Base-by-base conservation (phyloP, 495 filamentous ascomycete species). In the Chaetomium cochliodes region DNA sequence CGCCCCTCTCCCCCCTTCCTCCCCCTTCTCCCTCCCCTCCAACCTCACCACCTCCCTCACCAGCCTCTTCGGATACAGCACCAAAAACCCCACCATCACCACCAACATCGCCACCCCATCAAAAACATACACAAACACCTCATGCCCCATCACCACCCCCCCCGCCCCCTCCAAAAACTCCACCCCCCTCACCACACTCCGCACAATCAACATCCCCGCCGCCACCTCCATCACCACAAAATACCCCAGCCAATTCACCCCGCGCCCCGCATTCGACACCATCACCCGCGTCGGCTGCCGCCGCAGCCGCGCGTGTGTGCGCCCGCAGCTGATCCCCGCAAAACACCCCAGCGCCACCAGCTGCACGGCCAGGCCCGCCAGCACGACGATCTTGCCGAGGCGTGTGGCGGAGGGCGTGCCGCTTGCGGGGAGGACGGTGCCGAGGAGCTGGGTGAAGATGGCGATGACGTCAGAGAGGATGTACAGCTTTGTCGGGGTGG, bases 81-180 rank as follows among this genome's bases (percentile, higher is more conserved):
- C 23, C 41, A 59, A 33, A 22, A 59, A 59, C 25, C 41, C 57
- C 42, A 59, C 41, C 57, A 47, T 49, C 8, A 59, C 41, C 8
- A 49, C 25, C 57, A 59, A 22, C 57, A 59, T 59, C 16, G 57
- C 41, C 41, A 59, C 57, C 57, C 41, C 57, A 39, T 59, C 57
- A 49, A 59, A 59, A 13, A 59, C 57, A 4, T 59, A 59, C 15
- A 59, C 42, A 59, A 47, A 47, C 57, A 47, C 41, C 26, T 59
- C 57, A 18, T 59, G 57, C 25, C 16, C 2, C 23, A 3, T 20
- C 23, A 59, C 57, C 13, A 47, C 13, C 23, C 57, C 57, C 9
- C 20, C 42, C 12, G 1, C 2, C 57, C 57, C 57, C 23, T 49
- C 23, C 18, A 59, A 12, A 59, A 30, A 59, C 57, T 59, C 57